Evolutionary conservation across 306 rosid genomes (phyloP), one percentile per base, ranked within the genome.

Genomic region (Casuarina equisetifolia): DNA sequence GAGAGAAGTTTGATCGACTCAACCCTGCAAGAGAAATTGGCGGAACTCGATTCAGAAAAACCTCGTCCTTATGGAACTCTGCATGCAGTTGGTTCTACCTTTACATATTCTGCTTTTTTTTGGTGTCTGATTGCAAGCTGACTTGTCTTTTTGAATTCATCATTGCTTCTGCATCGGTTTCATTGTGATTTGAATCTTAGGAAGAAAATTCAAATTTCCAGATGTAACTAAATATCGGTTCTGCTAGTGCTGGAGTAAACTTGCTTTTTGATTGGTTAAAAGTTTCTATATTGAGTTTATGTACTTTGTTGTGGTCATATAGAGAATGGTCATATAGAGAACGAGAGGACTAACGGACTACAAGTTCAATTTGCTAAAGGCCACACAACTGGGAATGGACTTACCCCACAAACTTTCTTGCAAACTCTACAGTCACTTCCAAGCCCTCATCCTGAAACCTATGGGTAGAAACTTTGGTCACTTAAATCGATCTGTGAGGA

Each of bases 61-160:
- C 84, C 88, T 44, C 78, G 35, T 19, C 87, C 88, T 38, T 85
- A 53, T 78, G 91, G 88, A 74, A 82, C 91, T 72, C 4, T 87
- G 76, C 84, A 82, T 69, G 91, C 88, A 46, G 88, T 87, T 77
- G 69, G 82, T 77, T 74, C 76, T 78, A 45, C 39, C 72, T 70
- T 68, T 32, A 74, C 62, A 80, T 44, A 72, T 75, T 42, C 64
- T 45, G 67, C 55, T 59, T 52, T 71, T 25, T 73, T 17, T 15
- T 16, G 25, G 20, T 66, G 32, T 66, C 17, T 66, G 50, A 32
- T 66, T 9, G 71, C 71, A 66, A 66, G 50, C 17, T 42, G 49
- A 17, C 50, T 43, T 15, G 42, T 66, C 49, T 42, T 66, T 66
- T 66, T 17, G 50, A 66, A 16, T 42, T 58, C 6, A 17, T 0